Conservation (phyloP, 805 yeast species). For the Priceomyces fermenticarens region DNA sequence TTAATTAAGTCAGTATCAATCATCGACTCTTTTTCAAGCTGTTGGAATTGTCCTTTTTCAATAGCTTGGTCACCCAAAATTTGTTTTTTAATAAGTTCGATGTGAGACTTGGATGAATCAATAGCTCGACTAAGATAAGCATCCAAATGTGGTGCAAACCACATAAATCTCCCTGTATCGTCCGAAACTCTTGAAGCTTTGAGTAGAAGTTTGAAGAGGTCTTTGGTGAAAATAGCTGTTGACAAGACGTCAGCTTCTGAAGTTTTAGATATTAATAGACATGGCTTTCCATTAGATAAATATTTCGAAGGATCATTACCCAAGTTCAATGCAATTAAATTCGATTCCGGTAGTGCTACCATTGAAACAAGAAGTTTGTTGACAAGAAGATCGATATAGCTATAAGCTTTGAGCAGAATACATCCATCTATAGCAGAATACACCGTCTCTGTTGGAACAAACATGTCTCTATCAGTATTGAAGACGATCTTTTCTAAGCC, state of each 20-base stretch:
- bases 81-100: slow-evolving; percentile 1
- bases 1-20: slow-evolving; percentile 16
- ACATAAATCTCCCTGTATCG: slow-evolving; percentile 32
- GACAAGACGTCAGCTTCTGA: slow-evolving; percentile 12
- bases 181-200: slow-evolving; percentile 21
- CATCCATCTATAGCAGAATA: slow-evolving; percentile 28
- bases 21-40: background rate
- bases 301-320: slow-evolving; percentile 7
- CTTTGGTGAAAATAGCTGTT: slow-evolving; percentile 16
- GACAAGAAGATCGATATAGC: slow-evolving; percentile 30
- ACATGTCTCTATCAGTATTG: slow-evolving; percentile 11
- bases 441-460: slow-evolving; percentile 17
- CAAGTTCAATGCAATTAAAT: slow-evolving; percentile 8
- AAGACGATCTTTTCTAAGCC: slow-evolving; percentile 7
- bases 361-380: slow-evolving; percentile 29
- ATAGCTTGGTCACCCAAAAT: background rate
- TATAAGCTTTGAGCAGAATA: slow-evolving; percentile 20
- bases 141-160: slow-evolving; percentile 36
- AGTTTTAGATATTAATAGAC: slow-evolving; percentile 11
- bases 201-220: slow-evolving; percentile 19
- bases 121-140: slow-evolving; percentile 10
- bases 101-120: slow-evolving; percentile 4
- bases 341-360: slow-evolving; percentile 9
- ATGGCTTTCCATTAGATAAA: slow-evolving; percentile 2
- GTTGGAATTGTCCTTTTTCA: background rate